Evolutionary conservation across 768 basidiomycete species (phyloP).

Genomic region (Pisolithus sp.): DNA sequence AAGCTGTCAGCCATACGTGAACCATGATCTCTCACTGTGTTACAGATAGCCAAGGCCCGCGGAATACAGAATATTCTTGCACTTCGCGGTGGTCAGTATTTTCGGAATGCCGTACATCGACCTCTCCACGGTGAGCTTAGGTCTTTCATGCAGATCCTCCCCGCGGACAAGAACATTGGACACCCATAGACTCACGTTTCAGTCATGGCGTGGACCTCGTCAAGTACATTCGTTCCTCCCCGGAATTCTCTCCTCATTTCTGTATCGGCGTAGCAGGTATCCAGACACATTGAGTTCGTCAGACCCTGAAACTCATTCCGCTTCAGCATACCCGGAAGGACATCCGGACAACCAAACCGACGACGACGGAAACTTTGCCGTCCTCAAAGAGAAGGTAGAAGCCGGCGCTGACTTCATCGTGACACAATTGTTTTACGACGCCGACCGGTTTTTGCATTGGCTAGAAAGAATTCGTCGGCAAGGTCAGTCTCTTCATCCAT

Average conservation of each 20-base stretch:
- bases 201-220: slow-evolving; percentile 86
- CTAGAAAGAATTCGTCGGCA: slow-evolving; percentile 57
- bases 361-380: slow-evolving; percentile 58
- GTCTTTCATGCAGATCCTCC: slow-evolving; percentile 65
- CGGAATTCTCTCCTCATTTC: slow-evolving; percentile 77
- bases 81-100: slow-evolving; percentile 72
- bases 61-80: slow-evolving; percentile 90
- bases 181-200: slow-evolving; percentile 77
- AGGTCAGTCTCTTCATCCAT: slow-evolving; percentile 40
- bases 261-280: slow-evolving; percentile 93
- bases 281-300: neutral
- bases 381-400: slow-evolving; percentile 82
- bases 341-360: slow-evolving; percentile 56
- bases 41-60: slow-evolving; percentile 68
- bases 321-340: slow-evolving; percentile 84
- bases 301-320: neutral
- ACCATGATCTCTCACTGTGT: slow-evolving; percentile 3
- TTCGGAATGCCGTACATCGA: neutral
- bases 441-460: slow-evolving; percentile 83
- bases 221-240: slow-evolving; percentile 71
- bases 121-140: neutral
- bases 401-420: slow-evolving; percentile 95
- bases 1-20: slow-evolving; percentile 13
- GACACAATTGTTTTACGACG: slow-evolving; percentile 96
- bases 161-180: slow-evolving; percentile 90